Conservation (phyloP, 2,329 filamentous ascomycete genomes). For the Aspergillus sp. region DNA sequence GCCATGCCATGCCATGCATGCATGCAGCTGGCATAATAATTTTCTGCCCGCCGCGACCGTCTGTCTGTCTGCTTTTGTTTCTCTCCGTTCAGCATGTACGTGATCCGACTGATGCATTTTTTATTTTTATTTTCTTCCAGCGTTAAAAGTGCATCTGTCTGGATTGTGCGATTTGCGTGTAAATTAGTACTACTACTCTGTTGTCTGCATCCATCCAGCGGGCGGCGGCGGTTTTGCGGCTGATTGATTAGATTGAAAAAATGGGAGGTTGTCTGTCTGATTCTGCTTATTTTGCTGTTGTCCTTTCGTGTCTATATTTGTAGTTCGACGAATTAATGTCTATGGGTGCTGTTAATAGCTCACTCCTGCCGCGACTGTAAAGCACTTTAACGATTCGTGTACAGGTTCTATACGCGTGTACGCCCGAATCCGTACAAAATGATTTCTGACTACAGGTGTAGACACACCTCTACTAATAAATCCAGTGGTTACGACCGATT, state of each 20-base stretch:
- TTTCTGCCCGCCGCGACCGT: neutral
- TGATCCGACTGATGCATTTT: neutral
- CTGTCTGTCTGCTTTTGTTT: neutral
- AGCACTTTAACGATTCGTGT: too few species aligned
- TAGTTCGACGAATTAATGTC: too few species aligned
- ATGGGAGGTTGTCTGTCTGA: neutral
- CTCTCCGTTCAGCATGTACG: neutral
- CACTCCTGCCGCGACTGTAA: too few species aligned
- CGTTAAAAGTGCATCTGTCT: neutral
- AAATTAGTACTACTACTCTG: neutral
- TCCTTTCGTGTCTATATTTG: neutral
- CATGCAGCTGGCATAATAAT: too few species aligned
- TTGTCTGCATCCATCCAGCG: too few species aligned
- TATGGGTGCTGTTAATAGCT: too few species aligned
- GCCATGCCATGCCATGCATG: too few species aligned
- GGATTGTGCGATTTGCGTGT: neutral
- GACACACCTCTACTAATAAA: too few species aligned
- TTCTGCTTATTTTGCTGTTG: neutral
- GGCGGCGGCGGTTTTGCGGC: neutral
- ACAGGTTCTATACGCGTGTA: too few species aligned
- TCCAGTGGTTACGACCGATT: too few species aligned
- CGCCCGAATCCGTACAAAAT: too few species aligned
- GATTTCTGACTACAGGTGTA: too few species aligned
- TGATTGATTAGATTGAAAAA: neutral
- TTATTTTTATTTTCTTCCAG: neutral